Percentiles rank a stretch among this genome's conserved stretches.
Conservation (phyloP, 139 green algal genomes). For the Auxenochlorella pyrenoidosa region DNA sequence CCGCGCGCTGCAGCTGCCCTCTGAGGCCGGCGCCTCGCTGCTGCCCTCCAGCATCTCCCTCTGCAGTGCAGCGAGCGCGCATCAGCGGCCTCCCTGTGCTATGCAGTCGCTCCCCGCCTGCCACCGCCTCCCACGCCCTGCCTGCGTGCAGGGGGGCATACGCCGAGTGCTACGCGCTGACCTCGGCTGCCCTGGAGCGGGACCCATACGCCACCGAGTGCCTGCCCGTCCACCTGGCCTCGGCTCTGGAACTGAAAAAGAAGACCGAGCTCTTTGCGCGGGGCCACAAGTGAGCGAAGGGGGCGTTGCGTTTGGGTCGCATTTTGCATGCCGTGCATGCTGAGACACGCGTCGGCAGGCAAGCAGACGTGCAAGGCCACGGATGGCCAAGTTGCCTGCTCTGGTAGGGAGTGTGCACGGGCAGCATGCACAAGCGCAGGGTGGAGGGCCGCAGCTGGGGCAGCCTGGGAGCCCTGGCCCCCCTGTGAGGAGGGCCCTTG, state of each 20-base stretch:
- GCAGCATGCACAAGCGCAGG: too few species aligned
- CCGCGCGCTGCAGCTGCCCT: too few species aligned
- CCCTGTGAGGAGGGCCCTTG: too few species aligned
- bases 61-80: neutral
- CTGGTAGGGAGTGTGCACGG: too few species aligned
- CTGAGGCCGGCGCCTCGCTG: neutral
- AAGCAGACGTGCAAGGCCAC: too few species aligned
- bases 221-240: conserved; percentile 81
- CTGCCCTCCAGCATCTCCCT: neutral
- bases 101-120: neutral
- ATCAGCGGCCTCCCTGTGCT: neutral
- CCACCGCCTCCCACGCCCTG: neutral
- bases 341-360: too few species aligned
- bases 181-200: conserved; percentile 65
- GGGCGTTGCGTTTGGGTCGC: too few species aligned
- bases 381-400: too few species aligned
- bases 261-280: conserved; percentile 92
- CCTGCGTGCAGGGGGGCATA: conserved; percentile 44
- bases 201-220: conserved; percentile 76
- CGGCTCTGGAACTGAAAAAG: conserved; percentile 81
- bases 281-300: conserved; percentile 59
- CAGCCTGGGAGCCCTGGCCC: too few species aligned
- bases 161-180: conserved; percentile 68
- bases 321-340: too few species aligned
- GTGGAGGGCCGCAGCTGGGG: too few species aligned